Evolutionary conservation across 371 early-diverging fungal species (phyloP).

Genomic region (Mucor plumbeus): DNA sequence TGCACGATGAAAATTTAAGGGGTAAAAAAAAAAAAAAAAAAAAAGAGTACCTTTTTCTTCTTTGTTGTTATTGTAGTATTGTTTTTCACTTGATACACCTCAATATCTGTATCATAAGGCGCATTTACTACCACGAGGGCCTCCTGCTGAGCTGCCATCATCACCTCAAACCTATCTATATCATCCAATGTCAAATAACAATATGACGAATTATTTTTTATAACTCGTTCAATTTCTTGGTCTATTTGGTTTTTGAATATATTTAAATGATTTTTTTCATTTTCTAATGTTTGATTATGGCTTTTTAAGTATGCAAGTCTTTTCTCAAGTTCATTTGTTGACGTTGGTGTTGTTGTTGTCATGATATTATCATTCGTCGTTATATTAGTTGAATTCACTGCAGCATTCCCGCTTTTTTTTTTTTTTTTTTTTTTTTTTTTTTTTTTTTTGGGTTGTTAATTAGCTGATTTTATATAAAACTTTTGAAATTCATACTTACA

Average conservation of each 20-base stretch:
- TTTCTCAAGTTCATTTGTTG: slow-evolving; percentile 33
- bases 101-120: slow-evolving; percentile 44
- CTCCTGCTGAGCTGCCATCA: slow-evolving; percentile 35
- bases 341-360: not conserved
- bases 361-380: not conserved
- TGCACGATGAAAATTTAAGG: not conserved
- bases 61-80: not conserved
- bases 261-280: slow-evolving; percentile 31
- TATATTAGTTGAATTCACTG: not conserved
- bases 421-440: slow-evolving; percentile 18
- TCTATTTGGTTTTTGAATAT: slow-evolving; percentile 37
- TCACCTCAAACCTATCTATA: slow-evolving; percentile 34
- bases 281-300: slow-evolving; percentile 37
- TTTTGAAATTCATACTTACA: slow-evolving; percentile 49
- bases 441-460: slow-evolving; percentile 10
- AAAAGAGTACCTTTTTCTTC: not conserved
- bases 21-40: not conserved
- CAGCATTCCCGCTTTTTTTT: slow-evolving; percentile 24
- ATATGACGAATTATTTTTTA: slow-evolving; percentile 34
- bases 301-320: slow-evolving; percentile 32
- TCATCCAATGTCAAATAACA: slow-evolving; percentile 50
- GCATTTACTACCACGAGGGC: slow-evolving; percentile 44
- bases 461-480: not conserved
- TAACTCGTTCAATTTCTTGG: slow-evolving; percentile 37
- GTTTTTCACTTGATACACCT: slow-evolving; percentile 29